Conservation (phyloP, 495 filamentous ascomycete genomes). For the Monascus purpureus region DNA sequence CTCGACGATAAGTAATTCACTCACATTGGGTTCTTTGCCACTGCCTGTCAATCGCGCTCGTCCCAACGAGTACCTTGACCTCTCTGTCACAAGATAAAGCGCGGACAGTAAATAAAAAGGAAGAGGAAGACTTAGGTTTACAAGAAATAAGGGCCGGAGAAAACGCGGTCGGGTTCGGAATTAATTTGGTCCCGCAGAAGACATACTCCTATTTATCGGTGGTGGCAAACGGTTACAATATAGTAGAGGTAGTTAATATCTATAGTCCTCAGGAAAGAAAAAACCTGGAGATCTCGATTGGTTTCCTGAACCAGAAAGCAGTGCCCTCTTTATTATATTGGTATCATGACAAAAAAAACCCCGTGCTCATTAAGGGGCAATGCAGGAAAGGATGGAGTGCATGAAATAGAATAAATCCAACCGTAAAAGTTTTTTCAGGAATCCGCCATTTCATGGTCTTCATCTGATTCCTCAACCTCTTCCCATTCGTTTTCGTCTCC, state of each 20-base stretch:
- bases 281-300: too few species aligned
- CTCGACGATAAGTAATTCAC: conserved; percentile 16
- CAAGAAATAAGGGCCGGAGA: too few species aligned
- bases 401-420: conserved; percentile 12
- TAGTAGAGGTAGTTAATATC: too few species aligned
- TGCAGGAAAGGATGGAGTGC: too few species aligned
- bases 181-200: conserved; percentile 29
- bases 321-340: conserved; percentile 7
- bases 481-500: conserved; percentile 27
- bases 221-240: too few species aligned
- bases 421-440: conserved; percentile 18
- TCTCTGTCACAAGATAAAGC: too few species aligned
- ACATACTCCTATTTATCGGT: too few species aligned
- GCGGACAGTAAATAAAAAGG: too few species aligned
- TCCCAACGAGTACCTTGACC: too few species aligned
- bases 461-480: conserved; percentile 27
- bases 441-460: conserved; percentile 37
- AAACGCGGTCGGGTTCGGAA: not conserved
- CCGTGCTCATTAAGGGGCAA: too few species aligned
- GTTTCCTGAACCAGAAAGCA: not conserved
- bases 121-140: too few species aligned
- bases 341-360: conserved; percentile 20
- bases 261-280: too few species aligned
- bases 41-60: conserved; percentile 4
- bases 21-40: conserved; percentile 21